Evolutionary conservation across 2,329 filamentous ascomycete genomes (phyloP), one percentile per base, ranked within the genome.

Genomic region (Ascochyta fabae): DNA sequence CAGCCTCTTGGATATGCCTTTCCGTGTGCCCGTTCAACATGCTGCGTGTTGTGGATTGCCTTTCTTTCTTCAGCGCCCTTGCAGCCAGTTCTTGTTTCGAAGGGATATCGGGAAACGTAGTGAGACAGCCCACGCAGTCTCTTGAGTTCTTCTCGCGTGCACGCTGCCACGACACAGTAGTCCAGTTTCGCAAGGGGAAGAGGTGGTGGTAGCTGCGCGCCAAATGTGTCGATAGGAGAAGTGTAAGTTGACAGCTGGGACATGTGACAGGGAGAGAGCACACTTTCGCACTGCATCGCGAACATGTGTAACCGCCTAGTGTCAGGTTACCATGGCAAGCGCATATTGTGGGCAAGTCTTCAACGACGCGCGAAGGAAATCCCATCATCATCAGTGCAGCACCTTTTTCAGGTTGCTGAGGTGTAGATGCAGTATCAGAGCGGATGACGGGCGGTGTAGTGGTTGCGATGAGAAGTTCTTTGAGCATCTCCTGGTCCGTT

Each of bases 221-320:
- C 10, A 77, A 62, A 60, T 77, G 74, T 0, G 95, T 99, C 1
- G 92, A 96, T 3, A 98, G 84, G 60, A 99, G 96, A 33, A 99
- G 85, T 0, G 94, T 98, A 45, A 99, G 84, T 15, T 91, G 88
- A 76, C 95, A 99, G 24, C 89, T 88, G 0, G 95, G 94, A 71
- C 95, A 99, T 71, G 96, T 93, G 33, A 92, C 87, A 0, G 95
- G 95, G 34, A 99, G 80, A 45, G 87, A 86, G 81, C 95, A 99
- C 35, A 99, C 93, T 77, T 96, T 96, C 58, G 88, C 86, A 47
- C 85, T 85, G 78, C 95, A 99, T 53, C 95, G 85, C 13, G 92
- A 95, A 79, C 95, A 99, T 9, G 89, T 82, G 77, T 98, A 99
- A 1, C 95, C 95, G 52, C 95, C 92, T 45, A 90, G 83, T 19